Evolutionary conservation across 441 rosid genomes (phyloP).

Genomic region (Viola pubescens): DNA sequence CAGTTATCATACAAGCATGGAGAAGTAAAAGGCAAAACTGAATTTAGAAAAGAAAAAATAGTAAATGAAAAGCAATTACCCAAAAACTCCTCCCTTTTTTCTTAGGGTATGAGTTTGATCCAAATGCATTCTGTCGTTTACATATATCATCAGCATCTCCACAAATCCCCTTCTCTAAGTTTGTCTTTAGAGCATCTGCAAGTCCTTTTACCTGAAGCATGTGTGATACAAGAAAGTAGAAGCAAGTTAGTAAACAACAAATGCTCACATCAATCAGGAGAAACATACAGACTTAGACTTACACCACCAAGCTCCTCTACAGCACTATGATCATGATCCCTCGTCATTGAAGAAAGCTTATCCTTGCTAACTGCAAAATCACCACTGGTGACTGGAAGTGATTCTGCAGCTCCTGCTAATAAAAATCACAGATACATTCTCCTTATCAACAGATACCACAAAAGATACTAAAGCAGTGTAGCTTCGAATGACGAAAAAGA

Average conservation of each 20-base stretch:
- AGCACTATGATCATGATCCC: constrained; percentile 55
- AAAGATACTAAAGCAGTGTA: neutral
- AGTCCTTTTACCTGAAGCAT: constrained; percentile 62
- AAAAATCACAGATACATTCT: neutral
- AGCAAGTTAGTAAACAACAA: constrained; percentile 5
- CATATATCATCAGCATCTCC: constrained; percentile 72
- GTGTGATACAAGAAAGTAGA: constrained; percentile 11
- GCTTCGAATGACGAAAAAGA: too few species aligned
- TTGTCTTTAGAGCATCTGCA: constrained; percentile 54
- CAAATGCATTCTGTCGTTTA: constrained; percentile 63
- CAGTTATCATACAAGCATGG: neutral
- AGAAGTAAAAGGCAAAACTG: neutral
- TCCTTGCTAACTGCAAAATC: constrained; percentile 66
- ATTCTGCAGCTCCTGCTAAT: constrained; percentile 33
- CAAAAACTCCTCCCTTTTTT: constrained; percentile 93
- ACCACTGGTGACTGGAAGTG: constrained; percentile 27
- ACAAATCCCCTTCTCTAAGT: constrained; percentile 64
- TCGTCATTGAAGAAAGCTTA: constrained; percentile 62
- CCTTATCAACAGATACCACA: neutral
- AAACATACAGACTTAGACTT: constrained; percentile 21
- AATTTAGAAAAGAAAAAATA: constrained; percentile 11
- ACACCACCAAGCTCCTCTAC: constrained; percentile 76
- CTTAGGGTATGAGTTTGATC: constrained; percentile 92
- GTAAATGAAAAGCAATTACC: constrained; percentile 38
- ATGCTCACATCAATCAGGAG: constrained; percentile 9